Evolutionary conservation across 495 filamentous ascomycete genomes (phyloP).

Genomic region (Talaromyces trachyspermus): DNA sequence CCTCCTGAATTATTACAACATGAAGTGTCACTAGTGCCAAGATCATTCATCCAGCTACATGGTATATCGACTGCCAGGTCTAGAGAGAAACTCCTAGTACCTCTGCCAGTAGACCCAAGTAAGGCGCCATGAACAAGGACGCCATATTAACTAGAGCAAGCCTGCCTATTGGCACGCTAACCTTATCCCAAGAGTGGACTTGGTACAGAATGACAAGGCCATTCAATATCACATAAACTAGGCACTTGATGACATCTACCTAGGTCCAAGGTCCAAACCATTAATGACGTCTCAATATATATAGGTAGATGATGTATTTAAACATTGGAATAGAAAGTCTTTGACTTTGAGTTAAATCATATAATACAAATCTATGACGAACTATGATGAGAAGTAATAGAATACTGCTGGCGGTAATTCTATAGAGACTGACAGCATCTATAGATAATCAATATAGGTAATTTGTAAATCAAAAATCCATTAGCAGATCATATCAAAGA

Average conservation of each 20-base stretch:
- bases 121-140: conserved; percentile 9
- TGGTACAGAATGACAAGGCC: not conserved
- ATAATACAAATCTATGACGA: not conserved
- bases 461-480: not conserved
- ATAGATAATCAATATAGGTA: not conserved
- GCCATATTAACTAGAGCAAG: not conserved
- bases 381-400: not conserved
- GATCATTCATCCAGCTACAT: conserved; percentile 12
- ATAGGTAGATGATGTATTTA: not conserved
- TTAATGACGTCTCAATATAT: not conserved
- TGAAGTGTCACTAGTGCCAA: conserved; percentile 9
- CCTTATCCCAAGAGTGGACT: not conserved
- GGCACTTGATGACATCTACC: not conserved
- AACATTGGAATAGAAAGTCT: not conserved
- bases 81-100: conserved; percentile 16
- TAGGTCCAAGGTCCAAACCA: not conserved
- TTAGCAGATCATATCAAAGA: not conserved
- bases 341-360: not conserved
- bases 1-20: conserved; percentile 10
- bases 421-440: not conserved
- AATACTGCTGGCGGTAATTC: not conserved
- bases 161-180: not conserved
- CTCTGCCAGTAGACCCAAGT: conserved; percentile 14
- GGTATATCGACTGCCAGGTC: conserved; percentile 12
- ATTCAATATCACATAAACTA: no score